phyloP scores from a whole-genome alignment of 371 early-diverging fungal species.

The Mortierella sp. region DNA sequence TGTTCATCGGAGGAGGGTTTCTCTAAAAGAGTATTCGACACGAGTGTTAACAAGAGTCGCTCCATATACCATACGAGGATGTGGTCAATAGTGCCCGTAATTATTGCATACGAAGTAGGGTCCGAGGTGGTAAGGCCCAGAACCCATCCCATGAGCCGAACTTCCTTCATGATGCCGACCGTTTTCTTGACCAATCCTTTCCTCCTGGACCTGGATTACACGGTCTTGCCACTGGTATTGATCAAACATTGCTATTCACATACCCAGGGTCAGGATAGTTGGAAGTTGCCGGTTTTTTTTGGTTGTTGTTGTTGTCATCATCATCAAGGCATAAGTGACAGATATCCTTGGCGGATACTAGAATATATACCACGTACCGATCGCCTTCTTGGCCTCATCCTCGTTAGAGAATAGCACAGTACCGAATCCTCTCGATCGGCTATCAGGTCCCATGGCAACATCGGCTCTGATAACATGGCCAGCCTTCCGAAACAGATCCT shows the following conservation, averaged over 20 bases:
- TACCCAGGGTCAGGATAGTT: not conserved
- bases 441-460: constrained; percentile 73
- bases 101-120: constrained; percentile 28
- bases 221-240: constrained; percentile 79
- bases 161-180: constrained; percentile 12
- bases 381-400: constrained; percentile 77
- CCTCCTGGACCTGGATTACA: constrained; percentile 78
- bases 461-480: constrained; percentile 81
- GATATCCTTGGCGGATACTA: too few relatives aligned
- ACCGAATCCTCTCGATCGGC: constrained; percentile 79
- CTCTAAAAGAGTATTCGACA: constrained; percentile 12
- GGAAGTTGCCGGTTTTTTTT: too few relatives aligned
- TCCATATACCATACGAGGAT: too few relatives aligned
- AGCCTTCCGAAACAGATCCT: constrained; percentile 83
- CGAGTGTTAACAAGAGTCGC: too few relatives aligned
- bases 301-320: too few relatives aligned
- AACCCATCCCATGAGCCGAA: constrained; percentile 2
- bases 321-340: too few relatives aligned
- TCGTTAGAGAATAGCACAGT: constrained; percentile 77
- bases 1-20: constrained; percentile 25
- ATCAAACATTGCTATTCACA: constrained; percentile 67
- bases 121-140: constrained; percentile 17
- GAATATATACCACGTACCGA: constrained; percentile 58
- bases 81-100: too few relatives aligned
- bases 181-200: constrained; percentile 50